Conservation (phyloP, 148 eudicot species). For the Heliamphora exappendiculata region DNA sequence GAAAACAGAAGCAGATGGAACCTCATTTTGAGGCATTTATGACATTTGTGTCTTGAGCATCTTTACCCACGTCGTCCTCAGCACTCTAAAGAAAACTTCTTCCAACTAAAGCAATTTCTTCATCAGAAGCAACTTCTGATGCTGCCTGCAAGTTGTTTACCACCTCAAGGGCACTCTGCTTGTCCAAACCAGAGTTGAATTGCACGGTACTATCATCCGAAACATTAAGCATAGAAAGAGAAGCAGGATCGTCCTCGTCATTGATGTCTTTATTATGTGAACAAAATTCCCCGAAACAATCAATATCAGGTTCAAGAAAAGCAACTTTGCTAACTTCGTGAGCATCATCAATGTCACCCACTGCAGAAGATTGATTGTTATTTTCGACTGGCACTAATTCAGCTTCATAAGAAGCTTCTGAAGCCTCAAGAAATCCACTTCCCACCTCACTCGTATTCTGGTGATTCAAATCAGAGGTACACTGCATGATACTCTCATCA, state of each 20-base stretch:
- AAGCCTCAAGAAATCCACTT: conserved; percentile 6
- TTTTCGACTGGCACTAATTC: conserved; percentile 9
- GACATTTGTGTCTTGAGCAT: neutral
- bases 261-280: conserved; percentile 1
- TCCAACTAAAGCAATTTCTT: conserved; percentile 1
- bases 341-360: conserved; percentile 5
- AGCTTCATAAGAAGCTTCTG: conserved; percentile 4
- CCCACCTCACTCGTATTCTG: neutral
- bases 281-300: conserved; percentile 14
- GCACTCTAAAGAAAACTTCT: neutral
- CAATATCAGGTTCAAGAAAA: conserved; percentile 13
- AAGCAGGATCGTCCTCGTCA: neutral
- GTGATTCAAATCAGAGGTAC: neutral
- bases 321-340: conserved; percentile 12
- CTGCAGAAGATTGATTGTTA: conserved; percentile 1
- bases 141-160: conserved; percentile 6
- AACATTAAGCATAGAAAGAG: neutral
- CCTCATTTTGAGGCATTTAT: conserved; percentile 6
- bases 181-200: neutral
- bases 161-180: neutral
- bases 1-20: neutral
- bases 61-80: conserved; percentile 1
- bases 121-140: conserved; percentile 1
- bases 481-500: neutral
- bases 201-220: neutral